A percentile compares a stretch with the other conserved stretches of the same genome.
Evolutionary conservation across 495 filamentous ascomycete species (phyloP).

Genomic region (Podospora didyma): DNA sequence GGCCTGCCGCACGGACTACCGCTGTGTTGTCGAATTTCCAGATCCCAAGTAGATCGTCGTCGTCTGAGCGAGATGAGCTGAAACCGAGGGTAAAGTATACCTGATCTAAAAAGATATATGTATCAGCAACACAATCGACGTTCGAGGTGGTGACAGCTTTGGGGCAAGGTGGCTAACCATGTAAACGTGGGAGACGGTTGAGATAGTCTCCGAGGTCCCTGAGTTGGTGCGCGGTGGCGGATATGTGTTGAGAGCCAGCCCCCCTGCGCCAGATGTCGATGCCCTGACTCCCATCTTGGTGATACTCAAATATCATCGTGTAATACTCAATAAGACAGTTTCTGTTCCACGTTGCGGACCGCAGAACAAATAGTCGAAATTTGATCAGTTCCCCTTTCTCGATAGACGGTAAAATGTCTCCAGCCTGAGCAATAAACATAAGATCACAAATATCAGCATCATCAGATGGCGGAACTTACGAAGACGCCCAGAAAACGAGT

Average conservation of each 20-base stretch:
- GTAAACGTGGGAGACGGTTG: constrained; percentile 12
- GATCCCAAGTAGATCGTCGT: background rate
- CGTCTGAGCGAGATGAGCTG: background rate
- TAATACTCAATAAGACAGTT: constrained; percentile 19
- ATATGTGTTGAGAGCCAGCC: constrained; percentile 6
- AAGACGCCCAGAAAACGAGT: constrained; percentile 16
- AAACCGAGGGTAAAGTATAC: background rate
- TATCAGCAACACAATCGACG: background rate
- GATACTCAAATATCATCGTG: constrained; percentile 17
- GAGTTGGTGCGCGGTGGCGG: constrained; percentile 4
- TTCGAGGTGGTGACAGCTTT: background rate
- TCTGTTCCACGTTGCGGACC: background rate
- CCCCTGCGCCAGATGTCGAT: constrained; percentile 24
- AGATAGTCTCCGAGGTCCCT: constrained; percentile 25
- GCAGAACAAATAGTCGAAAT: constrained; percentile 17
- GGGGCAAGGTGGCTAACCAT: constrained; percentile 11
- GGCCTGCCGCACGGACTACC: background rate
- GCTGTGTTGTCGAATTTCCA: background rate
- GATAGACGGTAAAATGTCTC: constrained; percentile 21
- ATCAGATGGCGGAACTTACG: constrained; percentile 3
- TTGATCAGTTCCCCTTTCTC: constrained; percentile 18
- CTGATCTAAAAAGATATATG: background rate
- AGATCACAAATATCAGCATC: background rate
- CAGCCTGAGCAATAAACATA: background rate
- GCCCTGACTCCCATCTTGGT: constrained; percentile 5